Evolutionary conservation across 352 stramenopile species (phyloP).

Genomic region (Pseudoperonospora humuli): DNA sequence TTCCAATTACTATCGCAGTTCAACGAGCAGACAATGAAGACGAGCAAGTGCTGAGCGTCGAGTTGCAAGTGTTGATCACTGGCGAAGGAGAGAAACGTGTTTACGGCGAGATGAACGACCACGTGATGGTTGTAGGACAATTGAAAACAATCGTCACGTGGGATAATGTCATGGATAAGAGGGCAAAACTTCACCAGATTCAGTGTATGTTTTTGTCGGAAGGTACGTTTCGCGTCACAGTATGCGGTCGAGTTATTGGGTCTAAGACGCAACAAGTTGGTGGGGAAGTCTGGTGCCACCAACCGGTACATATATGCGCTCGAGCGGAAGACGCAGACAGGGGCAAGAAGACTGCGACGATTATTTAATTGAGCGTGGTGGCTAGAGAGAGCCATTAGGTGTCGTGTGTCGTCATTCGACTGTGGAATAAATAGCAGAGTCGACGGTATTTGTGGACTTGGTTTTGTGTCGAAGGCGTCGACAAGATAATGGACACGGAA

Average conservation of each 20-base stretch:
- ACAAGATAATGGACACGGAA: too few relatives aligned
- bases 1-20: conserved; percentile 19
- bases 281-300: conserved; percentile 36
- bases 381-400: too few relatives aligned
- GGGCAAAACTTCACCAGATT: conserved; percentile 26
- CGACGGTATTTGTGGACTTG: too few relatives aligned
- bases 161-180: conserved; percentile 2
- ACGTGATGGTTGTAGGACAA: conserved; percentile 34
- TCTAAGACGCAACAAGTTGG: conserved; percentile 9
- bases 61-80: conserved; percentile 29
- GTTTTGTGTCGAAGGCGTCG: too few relatives aligned
- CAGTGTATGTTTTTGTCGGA: conserved; percentile 60
- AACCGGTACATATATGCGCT: conserved; percentile 36
- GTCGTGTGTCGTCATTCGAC: too few relatives aligned
- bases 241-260: conserved; percentile 23
- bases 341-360: conserved; percentile 2
- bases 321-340: conserved; percentile 5
- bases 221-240: conserved; percentile 39
- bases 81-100: conserved; percentile 20
- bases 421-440: too few relatives aligned
- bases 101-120: conserved; percentile 9
- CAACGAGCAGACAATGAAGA: conserved; percentile 1
- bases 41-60: conserved; percentile 6
- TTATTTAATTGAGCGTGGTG: conserved; percentile 20
- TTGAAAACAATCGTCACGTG: conserved; percentile 26